A percentile compares a stretch with the other conserved stretches of the same genome.
phyloP scores from a whole-genome alignment of 768 basidiomycete genomes.

The Pleurotus djamor region DNA sequence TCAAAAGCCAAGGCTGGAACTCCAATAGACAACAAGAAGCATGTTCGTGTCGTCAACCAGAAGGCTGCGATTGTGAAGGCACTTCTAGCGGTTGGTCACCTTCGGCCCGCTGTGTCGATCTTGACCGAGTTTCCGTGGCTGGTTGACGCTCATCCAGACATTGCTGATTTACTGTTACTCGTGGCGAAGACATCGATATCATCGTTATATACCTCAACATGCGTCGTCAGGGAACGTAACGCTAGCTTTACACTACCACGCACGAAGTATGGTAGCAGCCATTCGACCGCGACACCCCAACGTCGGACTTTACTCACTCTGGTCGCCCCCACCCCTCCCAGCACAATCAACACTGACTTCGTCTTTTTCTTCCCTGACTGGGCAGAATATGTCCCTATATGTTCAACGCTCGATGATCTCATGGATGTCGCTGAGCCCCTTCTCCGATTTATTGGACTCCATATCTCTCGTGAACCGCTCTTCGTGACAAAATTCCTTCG shows the following conservation, averaged over 20 bases:
- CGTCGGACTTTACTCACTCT: conserved; percentile 72
- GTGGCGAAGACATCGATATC: conserved; percentile 67
- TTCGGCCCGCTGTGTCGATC: conserved; percentile 75
- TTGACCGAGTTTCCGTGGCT: conserved; percentile 85
- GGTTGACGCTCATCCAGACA: conserved; percentile 73
- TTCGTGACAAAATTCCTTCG: conserved; percentile 81
- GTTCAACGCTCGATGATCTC: conserved; percentile 65
- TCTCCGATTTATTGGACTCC: conserved; percentile 76
- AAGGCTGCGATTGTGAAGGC: conserved; percentile 76
- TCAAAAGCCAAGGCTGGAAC: conserved; percentile 32
- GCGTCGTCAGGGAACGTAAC: conserved; percentile 58
- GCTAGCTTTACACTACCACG: conserved; percentile 63
- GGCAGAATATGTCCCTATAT: conserved; percentile 67
- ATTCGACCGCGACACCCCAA: conserved; percentile 46
- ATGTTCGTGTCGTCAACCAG: conserved; percentile 53
- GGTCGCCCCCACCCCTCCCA: conserved; percentile 78
- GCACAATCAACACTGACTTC: conserved; percentile 72
- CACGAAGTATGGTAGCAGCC: conserved; percentile 58
- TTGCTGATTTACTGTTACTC: conserved; percentile 86
- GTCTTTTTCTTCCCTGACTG: conserved; percentile 92
- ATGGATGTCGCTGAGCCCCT: conserved; percentile 76
- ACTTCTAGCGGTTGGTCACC: conserved; percentile 83
- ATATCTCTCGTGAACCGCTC: conserved; percentile 74
- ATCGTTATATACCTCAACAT: conserved; percentile 56
- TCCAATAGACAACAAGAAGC: conserved; percentile 40